Evolutionary conservation across 306 rosid species (phyloP).

Genomic region (Cicer cuneatum): DNA sequence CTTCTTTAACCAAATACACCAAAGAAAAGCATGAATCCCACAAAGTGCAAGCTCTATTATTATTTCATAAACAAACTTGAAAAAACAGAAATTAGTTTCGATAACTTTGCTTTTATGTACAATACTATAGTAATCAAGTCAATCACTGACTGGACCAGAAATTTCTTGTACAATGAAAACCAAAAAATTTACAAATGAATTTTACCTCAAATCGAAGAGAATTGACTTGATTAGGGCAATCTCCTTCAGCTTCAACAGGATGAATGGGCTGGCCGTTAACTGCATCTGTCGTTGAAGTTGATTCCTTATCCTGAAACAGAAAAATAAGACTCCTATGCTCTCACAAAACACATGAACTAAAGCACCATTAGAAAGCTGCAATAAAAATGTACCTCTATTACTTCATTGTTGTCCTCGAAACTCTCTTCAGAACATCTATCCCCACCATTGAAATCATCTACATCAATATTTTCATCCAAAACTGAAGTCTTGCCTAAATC

Average conservation of each 20-base stretch:
- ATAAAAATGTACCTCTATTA: slow-evolving; percentile 47
- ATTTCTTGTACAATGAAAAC: slow-evolving; percentile 39
- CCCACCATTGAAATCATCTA: slow-evolving; percentile 44
- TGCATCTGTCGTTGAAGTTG: slow-evolving; percentile 42
- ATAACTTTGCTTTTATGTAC: slow-evolving; percentile 14
- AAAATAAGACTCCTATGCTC: slow-evolving; percentile 38
- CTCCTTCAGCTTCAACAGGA: slow-evolving; percentile 49
- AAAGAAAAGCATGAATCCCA: slow-evolving; percentile 21
- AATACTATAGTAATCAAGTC: slow-evolving; percentile 17
- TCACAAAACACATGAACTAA: slow-evolving; percentile 35
- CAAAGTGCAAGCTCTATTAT: neutral
- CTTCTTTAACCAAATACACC: slow-evolving; percentile 20
- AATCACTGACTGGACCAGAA: neutral
- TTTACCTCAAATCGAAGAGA: slow-evolving; percentile 88
- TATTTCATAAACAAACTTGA: slow-evolving; percentile 17
- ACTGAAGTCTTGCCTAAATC: slow-evolving; percentile 44
- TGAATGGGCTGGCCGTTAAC: slow-evolving; percentile 51
- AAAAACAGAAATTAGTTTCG: slow-evolving; percentile 26
- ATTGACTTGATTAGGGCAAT: slow-evolving; percentile 50
- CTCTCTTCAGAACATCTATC: slow-evolving; percentile 44
- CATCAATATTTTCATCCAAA: slow-evolving; percentile 51
- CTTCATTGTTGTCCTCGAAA: slow-evolving; percentile 41
- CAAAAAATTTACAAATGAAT: slow-evolving; percentile 1
- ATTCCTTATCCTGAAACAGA: slow-evolving; percentile 54
- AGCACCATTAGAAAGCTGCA: slow-evolving; percentile 28